Base-by-base conservation (phyloP, 2,329 filamentous ascomycete genomes). In the Xylariaceae sp. region DNA sequence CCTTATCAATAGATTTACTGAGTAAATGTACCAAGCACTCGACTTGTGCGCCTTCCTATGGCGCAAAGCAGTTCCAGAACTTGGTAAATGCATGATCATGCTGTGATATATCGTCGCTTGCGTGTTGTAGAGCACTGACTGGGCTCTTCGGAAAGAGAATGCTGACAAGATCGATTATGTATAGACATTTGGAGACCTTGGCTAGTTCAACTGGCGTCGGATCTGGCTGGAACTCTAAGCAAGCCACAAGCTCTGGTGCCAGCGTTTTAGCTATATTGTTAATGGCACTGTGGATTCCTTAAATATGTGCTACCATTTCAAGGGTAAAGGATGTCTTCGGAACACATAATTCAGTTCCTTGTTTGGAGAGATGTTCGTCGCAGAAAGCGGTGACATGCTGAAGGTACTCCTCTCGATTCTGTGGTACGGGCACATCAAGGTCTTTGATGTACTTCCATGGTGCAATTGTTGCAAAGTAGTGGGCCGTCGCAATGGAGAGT, bases 51-150 rank as follows among this genome's bases (percentile, higher is more conserved):
- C 34, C 31, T 21, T 50, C 47, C 24, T 8, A 31, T 8, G 34
- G 47, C 24, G 47, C 17, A 31, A 50, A 50, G 47, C 16, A 50
- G 17, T 23, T 24, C 47, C 47, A 50, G 47, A 50, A 50, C 26
- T 21, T 29, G 8, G 4, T 21, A 11, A 40, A 40, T 23, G 24
- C 16, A n/a, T 36, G 6, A 9, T 29, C 26, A 29, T 29, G 26
- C 26, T 29, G 5, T 9, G 26, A 29, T 29, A 5, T 5, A 9
- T 29, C 26, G 9, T 6, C 5, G 5, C 26, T 9, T 6, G 5
- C 7, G 6, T 36, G 12, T 36, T 36, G 33, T 4, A 8, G 33
- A 5, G n/a, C 12, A 8, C 5, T 36, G 33, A 14, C 33, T 36
- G 33, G 33, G 33, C 12, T 40, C 36, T 31, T 40, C 4, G 17